Evolutionary conservation across 495 filamentous ascomycete genomes (phyloP), one percentile per base, ranked within the genome.

Genomic region (Tuber magnatum): DNA sequence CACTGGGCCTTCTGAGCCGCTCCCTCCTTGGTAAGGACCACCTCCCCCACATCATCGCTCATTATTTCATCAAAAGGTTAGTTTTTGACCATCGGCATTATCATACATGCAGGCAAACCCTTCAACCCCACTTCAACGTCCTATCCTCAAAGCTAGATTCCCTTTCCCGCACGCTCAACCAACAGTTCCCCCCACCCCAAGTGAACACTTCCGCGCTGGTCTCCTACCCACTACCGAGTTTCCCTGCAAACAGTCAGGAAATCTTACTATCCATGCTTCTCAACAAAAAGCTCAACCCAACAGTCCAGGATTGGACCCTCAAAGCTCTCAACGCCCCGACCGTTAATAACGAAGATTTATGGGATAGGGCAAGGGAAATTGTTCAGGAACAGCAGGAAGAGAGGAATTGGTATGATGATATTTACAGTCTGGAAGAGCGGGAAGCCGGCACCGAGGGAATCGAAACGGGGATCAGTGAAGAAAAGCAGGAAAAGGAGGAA

Each of bases 211-310:
- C 84, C 44, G 84, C 85, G 0, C 79, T 88, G 71, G 85, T 87
- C 78, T 86, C 86, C 75, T 91, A 90, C 82, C 90, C 90, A 5
- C 84, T 87, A 22, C 88, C 90, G 10, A 83, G 83, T n/a, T 90
- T 89, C 84, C 90, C 90, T 8, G 84, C 86, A 28, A 85, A 84
- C 65, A 86, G 85, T 4, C 86, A 91, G 80, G 84, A 86, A 28
- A 83, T 77, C 71, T 84, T 87, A 2, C 87, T 91, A 20, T 83
- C 86, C 40, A 86, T 87, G 77, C 82, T 91, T 2, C 83, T 91
- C 24, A 86, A 90, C 51, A 92, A 91, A 78, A 91, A 90, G 81
- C 86, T 89, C 32, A 87, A 90, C 68, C 87, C 89, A 20, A 80
- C 83, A 39, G 88, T 89, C 39, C 87, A 91, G 71, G 88, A 89